Evolutionary conservation across 495 filamentous ascomycete species (phyloP).

Genomic region (Physcia stellaris): DNA sequence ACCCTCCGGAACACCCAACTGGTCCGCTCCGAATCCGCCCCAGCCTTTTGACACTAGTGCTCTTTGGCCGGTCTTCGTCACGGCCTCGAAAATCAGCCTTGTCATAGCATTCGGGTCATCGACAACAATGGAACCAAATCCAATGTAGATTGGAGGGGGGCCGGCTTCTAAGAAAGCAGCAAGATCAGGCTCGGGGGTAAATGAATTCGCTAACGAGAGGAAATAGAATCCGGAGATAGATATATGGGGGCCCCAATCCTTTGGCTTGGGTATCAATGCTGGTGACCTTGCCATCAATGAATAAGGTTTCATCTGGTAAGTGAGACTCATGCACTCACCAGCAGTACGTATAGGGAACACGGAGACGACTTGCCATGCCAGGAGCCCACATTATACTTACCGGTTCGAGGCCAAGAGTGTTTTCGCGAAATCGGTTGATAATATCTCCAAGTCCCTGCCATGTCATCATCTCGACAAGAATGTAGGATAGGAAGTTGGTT

Average conservation of each 20-base stretch:
- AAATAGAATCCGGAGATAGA: constrained; percentile 66
- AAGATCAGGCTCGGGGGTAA: constrained; percentile 48
- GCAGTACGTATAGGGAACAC: constrained; percentile 66
- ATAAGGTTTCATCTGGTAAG: neutral
- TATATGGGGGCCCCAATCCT: constrained; percentile 61
- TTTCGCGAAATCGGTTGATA: constrained; percentile 56
- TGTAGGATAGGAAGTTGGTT: constrained; percentile 63
- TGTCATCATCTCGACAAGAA: constrained; percentile 64
- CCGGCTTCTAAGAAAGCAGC: constrained; percentile 49
- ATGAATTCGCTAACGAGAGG: constrained; percentile 48
- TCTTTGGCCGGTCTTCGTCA: constrained; percentile 49
- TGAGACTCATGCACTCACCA: constrained; percentile 34
- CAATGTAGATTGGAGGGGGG: constrained; percentile 64
- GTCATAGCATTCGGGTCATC: constrained; percentile 59
- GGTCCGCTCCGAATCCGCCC: constrained; percentile 57
- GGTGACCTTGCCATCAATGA: constrained; percentile 37
- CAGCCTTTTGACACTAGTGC: constrained; percentile 72
- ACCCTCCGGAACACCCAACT: constrained; percentile 43
- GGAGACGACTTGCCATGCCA: constrained; percentile 44
- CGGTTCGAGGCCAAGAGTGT: constrained; percentile 51
- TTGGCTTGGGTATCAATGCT: constrained; percentile 64
- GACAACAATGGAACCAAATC: constrained; percentile 72
- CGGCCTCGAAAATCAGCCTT: constrained; percentile 51
- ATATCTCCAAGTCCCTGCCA: constrained; percentile 71
- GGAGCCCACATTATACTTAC: constrained; percentile 55